Evolutionary conservation across 345 rosid genomes (phyloP).

Genomic region (Boechera divaricarpa): DNA sequence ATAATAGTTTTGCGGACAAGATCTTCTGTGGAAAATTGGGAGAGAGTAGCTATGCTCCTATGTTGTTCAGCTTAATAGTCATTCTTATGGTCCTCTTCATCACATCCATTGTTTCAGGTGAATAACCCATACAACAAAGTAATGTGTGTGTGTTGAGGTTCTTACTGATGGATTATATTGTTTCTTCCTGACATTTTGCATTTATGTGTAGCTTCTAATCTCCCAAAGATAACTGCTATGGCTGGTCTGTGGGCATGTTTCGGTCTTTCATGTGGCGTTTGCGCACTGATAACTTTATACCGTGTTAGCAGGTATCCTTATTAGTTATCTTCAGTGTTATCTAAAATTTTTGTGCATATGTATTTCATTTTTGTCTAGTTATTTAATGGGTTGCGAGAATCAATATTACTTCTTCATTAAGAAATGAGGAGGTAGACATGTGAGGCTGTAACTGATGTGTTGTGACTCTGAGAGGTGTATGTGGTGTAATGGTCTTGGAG

Average conservation of each 20-base stretch:
- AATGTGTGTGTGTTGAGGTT: neutral
- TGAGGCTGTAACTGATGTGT: conserved; percentile 24
- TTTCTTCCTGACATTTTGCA: conserved; percentile 38
- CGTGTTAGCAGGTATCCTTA: conserved; percentile 77
- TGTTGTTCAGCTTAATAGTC: conserved; percentile 61
- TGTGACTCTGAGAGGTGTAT: conserved; percentile 10
- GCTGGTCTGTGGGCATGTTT: conserved; percentile 88
- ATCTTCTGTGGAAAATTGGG: conserved; percentile 58
- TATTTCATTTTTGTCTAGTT: neutral
- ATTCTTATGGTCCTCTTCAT: conserved; percentile 61
- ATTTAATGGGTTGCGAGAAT: neutral
- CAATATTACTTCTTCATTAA: conserved; percentile 6
- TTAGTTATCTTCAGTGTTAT: neutral
- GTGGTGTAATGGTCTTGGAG: conserved; percentile 6
- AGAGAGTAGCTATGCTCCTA: conserved; percentile 73
- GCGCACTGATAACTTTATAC: conserved; percentile 66
- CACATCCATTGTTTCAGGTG: conserved; percentile 77
- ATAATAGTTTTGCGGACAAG: conserved; percentile 53
- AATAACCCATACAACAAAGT: conserved; percentile 34
- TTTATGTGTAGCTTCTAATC: conserved; percentile 64
- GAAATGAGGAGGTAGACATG: conserved; percentile 28
- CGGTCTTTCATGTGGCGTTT: conserved; percentile 66
- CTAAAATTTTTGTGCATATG: neutral
- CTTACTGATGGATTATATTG: conserved; percentile 14
- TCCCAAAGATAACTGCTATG: conserved; percentile 84